These are phyloP conservation scores for Solanum clarkiae DNA, from an alignment of 257 asterid genomes.

Conservation along the genomic window DNA sequence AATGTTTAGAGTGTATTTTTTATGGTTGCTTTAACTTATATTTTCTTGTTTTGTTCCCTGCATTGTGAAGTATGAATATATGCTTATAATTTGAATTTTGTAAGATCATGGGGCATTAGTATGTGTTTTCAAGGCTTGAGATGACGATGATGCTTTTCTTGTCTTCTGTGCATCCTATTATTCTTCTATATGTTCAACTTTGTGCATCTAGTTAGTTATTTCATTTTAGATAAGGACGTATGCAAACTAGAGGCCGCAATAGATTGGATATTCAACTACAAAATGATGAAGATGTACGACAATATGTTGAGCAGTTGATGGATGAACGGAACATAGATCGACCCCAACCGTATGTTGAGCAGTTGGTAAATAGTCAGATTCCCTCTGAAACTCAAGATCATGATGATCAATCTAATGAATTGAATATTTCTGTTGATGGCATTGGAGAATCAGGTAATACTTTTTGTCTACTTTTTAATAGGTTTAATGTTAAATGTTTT, in stretches of 20 bases:
- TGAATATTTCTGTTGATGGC: not conserved
- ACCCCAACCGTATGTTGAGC: not conserved
- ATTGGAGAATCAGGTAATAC: not conserved
- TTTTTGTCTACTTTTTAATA: too few species aligned
- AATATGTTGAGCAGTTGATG: not conserved
- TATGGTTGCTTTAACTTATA: not conserved
- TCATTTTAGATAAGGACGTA: not conserved
- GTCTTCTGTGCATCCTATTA: not conserved
- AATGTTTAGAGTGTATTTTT: not conserved
- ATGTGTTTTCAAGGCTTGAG: not conserved
- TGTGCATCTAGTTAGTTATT: not conserved
- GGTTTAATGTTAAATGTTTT: too few species aligned
- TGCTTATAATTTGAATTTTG: not conserved
- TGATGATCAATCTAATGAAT: not conserved
- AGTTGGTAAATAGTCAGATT: not conserved
- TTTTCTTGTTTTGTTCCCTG: too few species aligned
- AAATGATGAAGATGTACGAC: not conserved
- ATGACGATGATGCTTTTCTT: not conserved
- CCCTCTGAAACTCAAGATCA: not conserved
- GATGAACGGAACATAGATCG: not conserved
- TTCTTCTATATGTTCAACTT: not conserved
- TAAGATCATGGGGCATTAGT: not conserved
- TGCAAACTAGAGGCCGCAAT: not conserved
- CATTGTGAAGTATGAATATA: not conserved
- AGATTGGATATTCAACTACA: too few species aligned